A percentile compares a stretch with the other conserved stretches of the same genome.
Evolutionary conservation across 2,329 filamentous ascomycete genomes (phyloP).

Genomic region (Colletotrichum sp.): DNA sequence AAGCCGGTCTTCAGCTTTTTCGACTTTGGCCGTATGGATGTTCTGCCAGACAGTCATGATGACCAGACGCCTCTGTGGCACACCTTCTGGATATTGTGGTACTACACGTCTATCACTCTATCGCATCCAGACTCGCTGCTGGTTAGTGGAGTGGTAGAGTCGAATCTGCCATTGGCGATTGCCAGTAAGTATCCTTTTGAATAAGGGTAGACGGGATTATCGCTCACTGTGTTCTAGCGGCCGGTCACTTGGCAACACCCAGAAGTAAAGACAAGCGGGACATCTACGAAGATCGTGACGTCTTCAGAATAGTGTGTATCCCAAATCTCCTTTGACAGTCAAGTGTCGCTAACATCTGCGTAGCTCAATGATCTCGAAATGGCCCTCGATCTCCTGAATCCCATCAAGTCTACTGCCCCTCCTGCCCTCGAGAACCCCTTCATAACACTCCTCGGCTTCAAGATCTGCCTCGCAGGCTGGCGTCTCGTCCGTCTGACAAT

Average conservation of each 20-base stretch:
- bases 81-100: constrained; percentile 8
- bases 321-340: too few relatives aligned
- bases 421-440: constrained; percentile 5
- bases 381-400: neutral
- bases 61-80: constrained; percentile 10
- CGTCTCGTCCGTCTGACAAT: constrained; percentile 6
- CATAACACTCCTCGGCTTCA: constrained; percentile 4
- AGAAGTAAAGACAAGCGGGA: neutral
- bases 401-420: neutral
- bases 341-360: neutral
- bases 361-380: constrained; percentile 3
- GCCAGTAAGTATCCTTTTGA: neutral
- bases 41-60: neutral
- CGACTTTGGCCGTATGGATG: constrained; percentile 7
- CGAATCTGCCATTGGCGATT: neutral
- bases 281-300: constrained; percentile 1
- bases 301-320: neutral
- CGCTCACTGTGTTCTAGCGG: neutral
- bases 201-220: neutral
- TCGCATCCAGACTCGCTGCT: neutral
- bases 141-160: constrained; percentile 4
- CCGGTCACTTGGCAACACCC: neutral
- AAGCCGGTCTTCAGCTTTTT: constrained; percentile 1
- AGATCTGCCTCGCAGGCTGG: constrained; percentile 6
- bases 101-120: constrained; percentile 4